Base-by-base conservation (phyloP, 192 early-diverging fungal genomes). In the Coemansia umbellata region DNA sequence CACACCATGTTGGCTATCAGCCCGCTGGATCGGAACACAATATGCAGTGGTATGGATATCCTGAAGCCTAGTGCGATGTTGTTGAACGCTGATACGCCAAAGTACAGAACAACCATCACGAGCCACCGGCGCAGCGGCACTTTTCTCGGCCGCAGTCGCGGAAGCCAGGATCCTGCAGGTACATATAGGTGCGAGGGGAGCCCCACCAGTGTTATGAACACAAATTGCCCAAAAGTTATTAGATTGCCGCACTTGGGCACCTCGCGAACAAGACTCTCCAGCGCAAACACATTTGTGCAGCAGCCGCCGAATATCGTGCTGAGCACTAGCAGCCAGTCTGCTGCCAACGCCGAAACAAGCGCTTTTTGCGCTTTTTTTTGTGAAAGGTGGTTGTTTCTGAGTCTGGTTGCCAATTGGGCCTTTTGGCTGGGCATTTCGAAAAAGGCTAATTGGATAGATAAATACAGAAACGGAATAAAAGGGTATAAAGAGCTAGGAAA, bases 31-130 rank as follows among this genome's bases (percentile, higher is more conserved):
- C 93, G 75, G 60, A 95, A 95, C 27, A 95, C 87, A 42, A 95
- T 95, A 63, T 95, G 91, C 47, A 95, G 42, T 11, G 93, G 93
- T 30, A 95, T 86, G 17, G 91, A 83, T 28, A 95, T 89, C 24
- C 80, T 72, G 62, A 81, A 92, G 4, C 85, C 87, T 8, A 93
- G 74, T 0, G 91, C 85, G 60, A 83, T 64, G 60, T 95, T 95
- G 57, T 93, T 93, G 44, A 92, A 64, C 4, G 91, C 79, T 0
- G 90, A 91, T 6, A 87, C 86, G 4, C 69, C 64, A 56, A 89
- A 91, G 53, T 90, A 93, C 59, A 93, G 48, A 21, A 78, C 58
- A 1, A 95, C 93, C 58, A 91, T 86, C 6, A 80, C 62, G 23
- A 84, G 11, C 91, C 91, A 95, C 3, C 84, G 69, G 0, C 28